phyloP scores from a whole-genome alignment of 495 filamentous ascomycete genomes.

The Jackrogersella multiformis region DNA sequence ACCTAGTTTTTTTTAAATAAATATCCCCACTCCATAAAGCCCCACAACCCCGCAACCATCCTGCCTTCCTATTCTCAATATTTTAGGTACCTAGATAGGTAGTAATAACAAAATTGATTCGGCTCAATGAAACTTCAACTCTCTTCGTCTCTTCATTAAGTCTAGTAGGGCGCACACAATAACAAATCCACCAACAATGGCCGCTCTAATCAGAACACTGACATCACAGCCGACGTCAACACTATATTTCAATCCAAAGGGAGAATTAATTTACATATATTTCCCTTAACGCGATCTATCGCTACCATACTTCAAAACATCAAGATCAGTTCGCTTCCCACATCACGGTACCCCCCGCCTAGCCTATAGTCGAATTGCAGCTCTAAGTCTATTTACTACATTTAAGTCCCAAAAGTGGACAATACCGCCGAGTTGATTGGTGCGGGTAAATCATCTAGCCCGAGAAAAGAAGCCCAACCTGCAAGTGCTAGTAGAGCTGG shows the following conservation, averaged over 20 bases:
- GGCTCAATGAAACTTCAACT: neutral
- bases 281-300: neutral
- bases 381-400: constrained; percentile 4
- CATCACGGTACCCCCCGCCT: constrained; percentile 11
- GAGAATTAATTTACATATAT: constrained; percentile 14
- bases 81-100: neutral
- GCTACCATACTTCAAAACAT: constrained; percentile 8
- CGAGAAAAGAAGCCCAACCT: constrained; percentile 5
- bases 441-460: constrained; percentile 37
- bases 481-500: constrained; percentile 25
- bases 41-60: constrained; percentile 21
- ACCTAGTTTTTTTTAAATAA: too few relatives aligned
- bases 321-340: constrained; percentile 18
- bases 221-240: neutral
- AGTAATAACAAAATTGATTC: too few relatives aligned
- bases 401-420: constrained; percentile 10
- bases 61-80: neutral
- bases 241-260: constrained; percentile 3
- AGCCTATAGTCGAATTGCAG: constrained; percentile 10
- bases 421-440: constrained; percentile 28
- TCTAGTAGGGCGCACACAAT: too few relatives aligned
- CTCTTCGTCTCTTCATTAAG: neutral
- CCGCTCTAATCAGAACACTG: neutral
- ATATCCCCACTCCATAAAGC: too few relatives aligned
- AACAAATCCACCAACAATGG: neutral